phyloP scores from a whole-genome alignment of 371 early-diverging fungal genomes.

The Lichtheimia ornata region DNA sequence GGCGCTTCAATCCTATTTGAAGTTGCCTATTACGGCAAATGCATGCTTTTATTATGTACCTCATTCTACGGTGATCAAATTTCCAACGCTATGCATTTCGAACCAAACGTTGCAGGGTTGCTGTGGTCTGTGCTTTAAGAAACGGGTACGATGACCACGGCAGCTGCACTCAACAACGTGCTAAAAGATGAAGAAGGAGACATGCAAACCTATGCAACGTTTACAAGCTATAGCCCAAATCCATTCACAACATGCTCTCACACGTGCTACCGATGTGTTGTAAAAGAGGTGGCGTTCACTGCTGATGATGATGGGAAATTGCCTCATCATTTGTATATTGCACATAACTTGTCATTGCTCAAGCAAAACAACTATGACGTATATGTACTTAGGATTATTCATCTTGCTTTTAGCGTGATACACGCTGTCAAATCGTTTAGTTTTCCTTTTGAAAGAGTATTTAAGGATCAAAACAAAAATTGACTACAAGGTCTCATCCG shows the following conservation, averaged over 20 bases:
- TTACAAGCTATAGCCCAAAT: constrained; percentile 21
- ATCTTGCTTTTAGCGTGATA: too few relatives aligned
- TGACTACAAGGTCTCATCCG: too few relatives aligned
- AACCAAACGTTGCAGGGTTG: too few relatives aligned
- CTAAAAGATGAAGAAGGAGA: neutral
- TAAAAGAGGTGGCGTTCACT: constrained; percentile 27
- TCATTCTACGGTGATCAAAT: constrained; percentile 48
- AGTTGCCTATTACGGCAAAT: constrained; percentile 28
- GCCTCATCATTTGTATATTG: constrained; percentile 14
- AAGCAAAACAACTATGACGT: constrained; percentile 30
- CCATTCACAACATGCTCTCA: constrained; percentile 13
- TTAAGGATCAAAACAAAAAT: too few relatives aligned
- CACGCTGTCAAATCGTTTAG: too few relatives aligned
- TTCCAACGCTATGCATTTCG: neutral
- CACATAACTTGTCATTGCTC: constrained; percentile 27
- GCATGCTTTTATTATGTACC: constrained; percentile 24
- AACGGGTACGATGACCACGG: too few relatives aligned
- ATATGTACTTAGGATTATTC: constrained; percentile 5
- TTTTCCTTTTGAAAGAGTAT: too few relatives aligned
- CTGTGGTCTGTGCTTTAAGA: too few relatives aligned
- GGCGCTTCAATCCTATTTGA: constrained; percentile 39
- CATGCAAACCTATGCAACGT: constrained; percentile 11
- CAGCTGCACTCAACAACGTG: neutral
- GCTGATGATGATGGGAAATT: constrained; percentile 9
- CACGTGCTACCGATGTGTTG: constrained; percentile 24